Percentiles rank a stretch among this genome's conserved stretches.
These are phyloP conservation scores for Penicillium soppii DNA, from an alignment of 495 filamentous ascomycete species.

Conservation along the genomic window DNA sequence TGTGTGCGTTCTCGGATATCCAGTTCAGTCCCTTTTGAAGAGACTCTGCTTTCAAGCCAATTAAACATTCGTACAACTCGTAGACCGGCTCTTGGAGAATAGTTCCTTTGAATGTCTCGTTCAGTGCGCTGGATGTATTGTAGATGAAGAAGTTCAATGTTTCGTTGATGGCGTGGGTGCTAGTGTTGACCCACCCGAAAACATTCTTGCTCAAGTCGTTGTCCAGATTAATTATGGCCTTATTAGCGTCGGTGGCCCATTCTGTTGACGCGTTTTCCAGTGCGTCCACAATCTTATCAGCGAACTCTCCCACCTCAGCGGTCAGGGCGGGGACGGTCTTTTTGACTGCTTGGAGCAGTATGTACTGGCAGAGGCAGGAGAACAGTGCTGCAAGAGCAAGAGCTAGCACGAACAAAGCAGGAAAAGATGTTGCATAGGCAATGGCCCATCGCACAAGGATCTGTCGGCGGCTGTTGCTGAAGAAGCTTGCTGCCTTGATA, in stretches of 20 bases:
- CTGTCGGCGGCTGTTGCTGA: conserved; percentile 65
- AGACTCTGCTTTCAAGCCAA: conserved; percentile 70
- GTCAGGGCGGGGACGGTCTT: conserved; percentile 75
- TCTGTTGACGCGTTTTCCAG: conserved; percentile 70
- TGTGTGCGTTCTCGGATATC: conserved; percentile 80
- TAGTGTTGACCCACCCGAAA: conserved; percentile 84
- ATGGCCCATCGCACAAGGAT: conserved; percentile 79
- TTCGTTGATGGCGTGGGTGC: conserved; percentile 75
- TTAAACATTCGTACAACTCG: conserved; percentile 72
- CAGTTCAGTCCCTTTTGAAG: conserved; percentile 86
- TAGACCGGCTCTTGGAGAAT: conserved; percentile 68
- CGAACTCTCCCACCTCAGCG: conserved; percentile 75
- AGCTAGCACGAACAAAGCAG: conserved; percentile 83
- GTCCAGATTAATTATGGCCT: conserved; percentile 65
- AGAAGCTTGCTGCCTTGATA: conserved; percentile 67
- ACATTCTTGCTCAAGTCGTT: conserved; percentile 77
- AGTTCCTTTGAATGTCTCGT: conserved; percentile 77
- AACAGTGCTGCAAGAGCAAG: conserved; percentile 84
- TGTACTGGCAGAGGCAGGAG: conserved; percentile 79
- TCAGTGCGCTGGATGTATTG: conserved; percentile 67
- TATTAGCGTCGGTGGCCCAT: conserved; percentile 79
- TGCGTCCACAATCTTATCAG: conserved; percentile 70
- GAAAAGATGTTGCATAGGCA: conserved; percentile 79
- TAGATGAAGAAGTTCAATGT: conserved; percentile 82
- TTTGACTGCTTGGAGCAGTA: conserved; percentile 70